Evolutionary conservation across 805 yeast species (phyloP), one percentile per base, ranked within the genome.

Genomic region (Barnettozyma wickerhamii): DNA sequence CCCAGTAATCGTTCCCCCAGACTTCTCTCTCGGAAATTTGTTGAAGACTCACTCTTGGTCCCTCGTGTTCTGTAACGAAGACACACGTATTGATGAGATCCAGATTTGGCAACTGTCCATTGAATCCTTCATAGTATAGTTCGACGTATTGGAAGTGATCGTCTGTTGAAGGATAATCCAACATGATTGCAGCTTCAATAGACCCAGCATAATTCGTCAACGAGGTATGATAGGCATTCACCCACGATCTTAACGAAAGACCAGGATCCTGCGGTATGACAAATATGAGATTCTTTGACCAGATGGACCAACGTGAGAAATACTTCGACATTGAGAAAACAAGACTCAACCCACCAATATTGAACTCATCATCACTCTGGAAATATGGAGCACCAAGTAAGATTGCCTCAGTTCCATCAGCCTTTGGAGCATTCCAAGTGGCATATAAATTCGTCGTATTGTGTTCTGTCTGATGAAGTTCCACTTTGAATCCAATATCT

Each of bases 361-460:
- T 93, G 54, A 65, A 69, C 38, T 71, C 69, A 3, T 75, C 77
- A 35, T 80, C 85, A 6, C 78, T 63, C 40, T 85, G 86, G 36
- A 56, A 60, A 91, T 96, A 93, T 0, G 98, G 97, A 7, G 93
- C 88, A 7, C 81, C 84, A 33, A 93, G 60, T 1, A 90, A 95
- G 77, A 93, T 82, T 1, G 97, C 87, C 62, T 93, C 99, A 2
- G 98, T 89, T 45, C 90, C 93, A 54, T 91, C 98, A 20, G 97
- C 97, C 47, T 96, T 69, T 7, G 98, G 95, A 1, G 96, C 93
- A 56, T 87, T 95, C 63, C 85, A 72, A 4, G 90, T 76, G 0
- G 88, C 95, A 59, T 91, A 93, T 28, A 86, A 65, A 33, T 73
- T 74, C 28, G 69, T 66, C 23, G 68, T 65, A 15, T 77, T 76